These are phyloP conservation scores for Linum trigynum DNA, from an alignment of 345 rosid species.

Conservation along the genomic window DNA sequence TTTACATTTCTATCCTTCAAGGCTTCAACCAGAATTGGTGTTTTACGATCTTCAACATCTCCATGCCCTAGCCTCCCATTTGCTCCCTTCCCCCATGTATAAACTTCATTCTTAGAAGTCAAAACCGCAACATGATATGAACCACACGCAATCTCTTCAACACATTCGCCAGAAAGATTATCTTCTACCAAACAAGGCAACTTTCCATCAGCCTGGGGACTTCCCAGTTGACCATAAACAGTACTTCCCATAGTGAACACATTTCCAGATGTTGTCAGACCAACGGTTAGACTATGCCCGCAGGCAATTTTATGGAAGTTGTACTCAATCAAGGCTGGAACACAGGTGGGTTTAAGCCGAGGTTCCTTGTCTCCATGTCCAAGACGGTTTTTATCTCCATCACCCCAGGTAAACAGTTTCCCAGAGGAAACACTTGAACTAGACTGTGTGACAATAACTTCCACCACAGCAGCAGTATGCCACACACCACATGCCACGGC, in stretches of 20 bases:
- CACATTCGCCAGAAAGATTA: conserved; percentile 50
- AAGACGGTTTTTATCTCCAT: conserved; percentile 87
- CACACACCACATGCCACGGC: conserved; percentile 93
- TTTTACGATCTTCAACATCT: conserved; percentile 76
- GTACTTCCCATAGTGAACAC: conserved; percentile 90
- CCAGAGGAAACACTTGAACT: conserved; percentile 69
- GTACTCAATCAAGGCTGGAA: conserved; percentile 72
- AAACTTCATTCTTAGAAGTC: conserved; percentile 76
- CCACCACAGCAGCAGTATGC: conserved; percentile 97
- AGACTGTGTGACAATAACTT: conserved; percentile 75
- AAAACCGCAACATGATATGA: conserved; percentile 76
- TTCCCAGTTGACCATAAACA: conserved; percentile 93
- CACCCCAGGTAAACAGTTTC: conserved; percentile 97
- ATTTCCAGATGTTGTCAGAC: conserved; percentile 64
- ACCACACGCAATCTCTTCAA: conserved; percentile 88
- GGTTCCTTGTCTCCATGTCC: conserved; percentile 97
- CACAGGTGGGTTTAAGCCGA: conserved; percentile 82
- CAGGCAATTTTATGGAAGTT: conserved; percentile 76
- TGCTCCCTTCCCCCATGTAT: conserved; percentile 97
- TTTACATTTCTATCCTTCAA: conserved; percentile 86
- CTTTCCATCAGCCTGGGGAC: conserved; percentile 72
- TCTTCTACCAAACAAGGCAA: conserved; percentile 65
- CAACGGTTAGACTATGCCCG: conserved; percentile 90
- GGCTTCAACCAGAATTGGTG: conserved; percentile 66
- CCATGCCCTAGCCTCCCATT: conserved; percentile 96